These are phyloP conservation scores for Dipodascopsis tothii DNA, from an alignment of 805 yeast genomes.

Conservation along the genomic window DNA sequence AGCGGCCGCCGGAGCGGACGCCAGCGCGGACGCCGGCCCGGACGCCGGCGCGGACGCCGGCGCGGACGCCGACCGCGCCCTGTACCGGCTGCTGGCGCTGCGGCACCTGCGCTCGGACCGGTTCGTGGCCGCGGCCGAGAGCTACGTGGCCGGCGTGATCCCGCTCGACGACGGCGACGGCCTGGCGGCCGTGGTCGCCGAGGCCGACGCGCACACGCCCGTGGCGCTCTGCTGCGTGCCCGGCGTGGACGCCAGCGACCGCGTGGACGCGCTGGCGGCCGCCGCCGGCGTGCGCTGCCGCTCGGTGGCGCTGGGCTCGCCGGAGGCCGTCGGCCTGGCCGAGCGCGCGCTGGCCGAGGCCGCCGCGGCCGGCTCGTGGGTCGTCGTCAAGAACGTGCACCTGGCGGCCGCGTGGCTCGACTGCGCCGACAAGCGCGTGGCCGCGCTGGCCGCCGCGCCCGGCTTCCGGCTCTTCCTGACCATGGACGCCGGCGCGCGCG, in stretches of 20 bases:
- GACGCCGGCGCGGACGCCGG: neutral
- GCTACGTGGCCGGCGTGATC: conserved; percentile 4
- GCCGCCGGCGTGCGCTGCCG: conserved; percentile 28
- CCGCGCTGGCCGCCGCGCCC: conserved; percentile 20
- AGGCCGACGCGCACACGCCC: conserved; percentile 29
- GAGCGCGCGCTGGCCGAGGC: conserved; percentile 45
- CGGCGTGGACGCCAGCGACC: conserved; percentile 60
- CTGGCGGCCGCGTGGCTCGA: conserved; percentile 60
- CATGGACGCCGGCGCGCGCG: conserved; percentile 45
- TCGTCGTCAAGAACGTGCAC: conserved; percentile 74
- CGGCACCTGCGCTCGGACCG: conserved; percentile 13
- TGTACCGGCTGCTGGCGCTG: conserved; percentile 12
- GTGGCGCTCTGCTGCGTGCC: conserved; percentile 51
- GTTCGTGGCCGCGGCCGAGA: conserved; percentile 7
- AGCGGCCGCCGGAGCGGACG: too few species aligned
- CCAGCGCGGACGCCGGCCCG: too few species aligned
- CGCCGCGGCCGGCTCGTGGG: conserved; percentile 52
- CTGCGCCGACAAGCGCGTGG: conserved; percentile 42
- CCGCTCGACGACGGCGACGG: conserved; percentile 3
- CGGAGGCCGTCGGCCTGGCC: conserved; percentile 55
- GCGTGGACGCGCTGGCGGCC: conserved; percentile 42
- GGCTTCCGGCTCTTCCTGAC: conserved; percentile 54
- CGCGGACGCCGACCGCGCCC: conserved; percentile 10
- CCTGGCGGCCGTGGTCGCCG: conserved; percentile 25
- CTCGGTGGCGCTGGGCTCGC: conserved; percentile 63